These are phyloP conservation scores for Podospora appendiculata DNA, from an alignment of 495 filamentous ascomycete genomes.

Conservation along the genomic window DNA sequence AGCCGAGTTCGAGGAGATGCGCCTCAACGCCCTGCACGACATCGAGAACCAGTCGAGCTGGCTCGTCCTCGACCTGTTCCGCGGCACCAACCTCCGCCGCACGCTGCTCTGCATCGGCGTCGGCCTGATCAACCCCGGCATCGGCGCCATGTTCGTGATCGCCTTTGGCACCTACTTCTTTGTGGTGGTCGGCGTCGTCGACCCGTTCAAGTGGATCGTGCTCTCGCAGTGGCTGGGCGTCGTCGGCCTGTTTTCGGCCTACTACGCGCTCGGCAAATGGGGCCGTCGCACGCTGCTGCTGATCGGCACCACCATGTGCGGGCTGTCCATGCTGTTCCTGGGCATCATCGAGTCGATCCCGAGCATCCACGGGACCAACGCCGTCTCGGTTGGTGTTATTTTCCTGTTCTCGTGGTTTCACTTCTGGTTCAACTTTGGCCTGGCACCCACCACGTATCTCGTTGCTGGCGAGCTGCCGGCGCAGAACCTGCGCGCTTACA, in stretches of 20 bases:
- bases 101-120: slow-evolving; percentile 1
- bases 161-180: slow-evolving; percentile 30
- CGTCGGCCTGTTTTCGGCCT: not conserved
- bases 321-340: slow-evolving; percentile 31
- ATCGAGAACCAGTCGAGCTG: not conserved
- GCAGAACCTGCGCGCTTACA: slow-evolving; percentile 41
- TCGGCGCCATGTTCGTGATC: slow-evolving; percentile 37
- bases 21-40: slow-evolving; percentile 1
- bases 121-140: not conserved
- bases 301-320: slow-evolving; percentile 37
- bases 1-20: slow-evolving; percentile 7
- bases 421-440: slow-evolving; percentile 31
- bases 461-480: slow-evolving; percentile 42
- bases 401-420: slow-evolving; percentile 12
- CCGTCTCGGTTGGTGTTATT: slow-evolving; percentile 27
- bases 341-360: slow-evolving; percentile 26
- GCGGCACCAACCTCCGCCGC: slow-evolving; percentile 2
- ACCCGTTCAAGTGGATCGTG: not conserved
- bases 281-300: slow-evolving; percentile 34
- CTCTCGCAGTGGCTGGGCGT: not conserved
- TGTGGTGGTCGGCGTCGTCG: slow-evolving; percentile 34
- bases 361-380: slow-evolving; percentile 23
- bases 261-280: not conserved
- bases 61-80: slow-evolving; percentile 5
- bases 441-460: slow-evolving; percentile 39